Percentiles rank a stretch among this genome's conserved stretches.
Conservation (phyloP, 2,329 filamentous ascomycete genomes). For the Talaromyces verruculosus region DNA sequence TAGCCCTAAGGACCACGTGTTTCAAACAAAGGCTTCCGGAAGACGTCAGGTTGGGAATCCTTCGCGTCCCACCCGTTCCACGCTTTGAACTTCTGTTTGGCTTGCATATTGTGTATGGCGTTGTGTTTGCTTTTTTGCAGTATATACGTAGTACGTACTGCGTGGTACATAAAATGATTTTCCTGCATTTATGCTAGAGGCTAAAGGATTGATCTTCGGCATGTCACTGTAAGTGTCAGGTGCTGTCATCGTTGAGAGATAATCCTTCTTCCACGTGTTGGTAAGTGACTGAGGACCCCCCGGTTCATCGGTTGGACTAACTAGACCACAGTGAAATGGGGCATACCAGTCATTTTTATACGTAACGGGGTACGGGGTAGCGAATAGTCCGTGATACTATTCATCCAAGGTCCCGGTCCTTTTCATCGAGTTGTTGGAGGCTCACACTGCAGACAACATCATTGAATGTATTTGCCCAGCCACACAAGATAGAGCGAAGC, state of each 20-base stretch:
- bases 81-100: not conserved
- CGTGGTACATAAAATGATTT: not conserved
- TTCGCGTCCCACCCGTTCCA: not conserved
- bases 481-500: not conserved
- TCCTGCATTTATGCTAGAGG: not conserved
- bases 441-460: not conserved
- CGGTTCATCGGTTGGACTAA: not conserved
- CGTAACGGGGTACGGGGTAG: not conserved
- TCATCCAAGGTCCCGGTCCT: not conserved
- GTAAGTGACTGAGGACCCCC: not conserved
- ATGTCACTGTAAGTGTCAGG: constrained; percentile 2
- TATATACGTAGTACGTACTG: not conserved
- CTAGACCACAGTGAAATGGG: not conserved
- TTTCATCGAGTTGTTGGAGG: not conserved
- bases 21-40: constrained; percentile 1
- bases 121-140: not conserved
- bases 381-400: not conserved
- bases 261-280: constrained; percentile 2
- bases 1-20: constrained; percentile 13
- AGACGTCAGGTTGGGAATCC: not conserved
- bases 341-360: not conserved
- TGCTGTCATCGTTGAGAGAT: not conserved
- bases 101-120: not conserved
- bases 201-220: not conserved
- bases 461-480: not conserved